Evolutionary conservation across 1,139 yeast species (phyloP).

Genomic region (Kluyveromyces marxianus): DNA sequence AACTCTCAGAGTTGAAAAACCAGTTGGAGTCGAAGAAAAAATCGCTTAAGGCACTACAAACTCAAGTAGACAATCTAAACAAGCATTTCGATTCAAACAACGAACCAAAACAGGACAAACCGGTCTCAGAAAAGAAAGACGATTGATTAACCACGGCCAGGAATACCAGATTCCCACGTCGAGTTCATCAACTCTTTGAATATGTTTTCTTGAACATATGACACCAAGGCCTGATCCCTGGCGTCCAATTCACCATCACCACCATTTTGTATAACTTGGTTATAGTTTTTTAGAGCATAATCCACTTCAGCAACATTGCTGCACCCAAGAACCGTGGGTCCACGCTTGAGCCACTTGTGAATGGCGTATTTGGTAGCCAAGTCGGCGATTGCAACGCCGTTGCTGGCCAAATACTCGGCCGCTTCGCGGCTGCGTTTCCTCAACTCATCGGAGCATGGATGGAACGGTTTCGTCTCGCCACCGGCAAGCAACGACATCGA

Average conservation of each 20-base stretch:
- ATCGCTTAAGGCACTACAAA: conserved; percentile 44
- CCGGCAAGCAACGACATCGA: conserved; percentile 81
- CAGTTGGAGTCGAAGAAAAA: conserved; percentile 35
- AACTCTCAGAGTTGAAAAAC: conserved; percentile 38
- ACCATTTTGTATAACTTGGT: conserved; percentile 37
- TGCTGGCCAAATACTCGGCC: conserved; percentile 38
- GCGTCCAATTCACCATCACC: conserved; percentile 32
- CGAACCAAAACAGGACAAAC: conserved; percentile 14
- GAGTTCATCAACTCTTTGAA: conserved; percentile 54
- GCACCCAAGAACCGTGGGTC: conserved; percentile 70
- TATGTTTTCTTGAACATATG: conserved; percentile 39
- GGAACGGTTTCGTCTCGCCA: conserved; percentile 63
- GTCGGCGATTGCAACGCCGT: conserved; percentile 63
- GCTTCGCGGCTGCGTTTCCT: conserved; percentile 47
- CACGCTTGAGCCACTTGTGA: conserved; percentile 44
- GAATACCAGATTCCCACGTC: conserved; percentile 67
- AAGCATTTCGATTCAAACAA: conserved; percentile 43
- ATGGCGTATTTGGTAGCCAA: conserved; percentile 73
- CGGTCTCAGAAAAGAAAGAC: conserved; percentile 12
- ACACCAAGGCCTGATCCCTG: conserved; percentile 39
- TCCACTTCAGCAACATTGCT: conserved; percentile 54
- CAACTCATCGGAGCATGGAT: conserved; percentile 66
- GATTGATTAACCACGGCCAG: conserved; percentile 22
- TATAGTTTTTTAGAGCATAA: conserved; percentile 52
- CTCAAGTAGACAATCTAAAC: conserved; percentile 49